Conservation (phyloP, 192 early-diverging fungal genomes). For the Polychytrium aggregatum region DNA sequence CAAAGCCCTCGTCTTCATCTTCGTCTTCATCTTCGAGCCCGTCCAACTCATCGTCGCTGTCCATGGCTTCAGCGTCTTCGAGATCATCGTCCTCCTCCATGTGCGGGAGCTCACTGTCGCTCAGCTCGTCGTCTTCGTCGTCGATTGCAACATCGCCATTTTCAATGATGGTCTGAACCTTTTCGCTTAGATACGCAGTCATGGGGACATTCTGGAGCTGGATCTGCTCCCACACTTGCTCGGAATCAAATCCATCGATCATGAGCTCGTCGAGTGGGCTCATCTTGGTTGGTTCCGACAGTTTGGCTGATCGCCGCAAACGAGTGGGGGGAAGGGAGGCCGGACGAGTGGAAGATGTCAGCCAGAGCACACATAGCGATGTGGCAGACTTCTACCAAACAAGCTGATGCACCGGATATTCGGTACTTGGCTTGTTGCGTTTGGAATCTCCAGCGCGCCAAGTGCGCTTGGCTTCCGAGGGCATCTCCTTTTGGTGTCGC, state of each 20-base stretch:
- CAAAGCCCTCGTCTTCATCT: slow-evolving; percentile 19
- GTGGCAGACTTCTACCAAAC: too few species aligned
- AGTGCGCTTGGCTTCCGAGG: too few species aligned
- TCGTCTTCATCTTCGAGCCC: slow-evolving; percentile 30
- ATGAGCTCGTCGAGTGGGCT: slow-evolving; percentile 48
- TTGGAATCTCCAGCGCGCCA: too few species aligned
- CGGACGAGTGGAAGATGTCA: too few species aligned
- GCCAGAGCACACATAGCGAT: too few species aligned
- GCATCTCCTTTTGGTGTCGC: too few species aligned
- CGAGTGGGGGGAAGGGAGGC: too few species aligned
- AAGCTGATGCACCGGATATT: too few species aligned
- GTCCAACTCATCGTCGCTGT: slow-evolving; percentile 26
- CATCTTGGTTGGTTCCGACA: slow-evolving; percentile 32
- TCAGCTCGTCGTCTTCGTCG: slow-evolving; percentile 22
- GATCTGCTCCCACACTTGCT: slow-evolving; percentile 93
- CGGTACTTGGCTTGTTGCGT: too few species aligned
- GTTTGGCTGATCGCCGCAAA: too few species aligned
- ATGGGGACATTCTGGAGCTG: slow-evolving; percentile 75
- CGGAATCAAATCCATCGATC: slow-evolving; percentile 60
- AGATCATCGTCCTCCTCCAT: slow-evolving; percentile 26
- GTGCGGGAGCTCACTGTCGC: slow-evolving; percentile 20
- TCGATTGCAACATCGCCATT: slow-evolving; percentile 21
- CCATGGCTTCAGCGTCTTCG: slow-evolving; percentile 24
- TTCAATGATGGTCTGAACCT: slow-evolving; percentile 12
- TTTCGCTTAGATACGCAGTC: slow-evolving; percentile 37